Base-by-base conservation (phyloP, 768 basidiomycete species). In the Tulasnella sp. region DNA sequence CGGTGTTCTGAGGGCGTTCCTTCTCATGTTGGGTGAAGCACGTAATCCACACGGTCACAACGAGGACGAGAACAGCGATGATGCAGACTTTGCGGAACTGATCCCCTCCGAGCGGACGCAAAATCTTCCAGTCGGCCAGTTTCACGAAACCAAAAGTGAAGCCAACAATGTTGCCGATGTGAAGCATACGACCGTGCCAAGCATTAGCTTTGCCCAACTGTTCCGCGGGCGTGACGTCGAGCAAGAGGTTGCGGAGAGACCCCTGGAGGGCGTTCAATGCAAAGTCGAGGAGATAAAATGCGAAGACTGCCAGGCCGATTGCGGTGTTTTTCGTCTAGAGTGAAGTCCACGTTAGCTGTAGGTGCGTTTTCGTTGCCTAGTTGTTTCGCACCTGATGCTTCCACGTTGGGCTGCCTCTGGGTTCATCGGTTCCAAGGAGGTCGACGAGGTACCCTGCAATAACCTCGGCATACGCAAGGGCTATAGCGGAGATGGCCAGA, bases 41-140 rank as follows among this genome's bases (percentile, higher is more conserved):
- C 2, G 98, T 99, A 60, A 96, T 91, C 89, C 91, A 92, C 40
- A 99, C 95, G 0, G 96, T 96, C 76, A 88, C 81, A 5, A 93
- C 91, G 11, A 99, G 91, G 58, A 96, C 90, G 72, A 93, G 82
- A 78, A 97, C 92, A 83, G 92, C 93, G 81, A 98, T 88, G 72
- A 98, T 88, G 84, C 96, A 98, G 85, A 99, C 96, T 85, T 97
- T 98, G 83, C 97, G 91, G 87, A 99, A 99, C 85, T 99, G 97
- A 50, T 90, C 91, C 7, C 96, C 97, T 73, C 96, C 97, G 58
- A 98, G 87, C 42, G 94, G 90, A 40, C 90, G 86, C 74, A 99
- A 89, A 78, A 96, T 86, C 8, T 95, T 94, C 77, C 96, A 88
- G 80, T 91, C 88, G 0, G 91, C 92, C 54, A 99, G 90, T n/a